Percentiles rank a stretch among this genome's conserved stretches.
phyloP scores from a whole-genome alignment of 768 basidiomycete genomes.

The Mrakia blollopis region DNA sequence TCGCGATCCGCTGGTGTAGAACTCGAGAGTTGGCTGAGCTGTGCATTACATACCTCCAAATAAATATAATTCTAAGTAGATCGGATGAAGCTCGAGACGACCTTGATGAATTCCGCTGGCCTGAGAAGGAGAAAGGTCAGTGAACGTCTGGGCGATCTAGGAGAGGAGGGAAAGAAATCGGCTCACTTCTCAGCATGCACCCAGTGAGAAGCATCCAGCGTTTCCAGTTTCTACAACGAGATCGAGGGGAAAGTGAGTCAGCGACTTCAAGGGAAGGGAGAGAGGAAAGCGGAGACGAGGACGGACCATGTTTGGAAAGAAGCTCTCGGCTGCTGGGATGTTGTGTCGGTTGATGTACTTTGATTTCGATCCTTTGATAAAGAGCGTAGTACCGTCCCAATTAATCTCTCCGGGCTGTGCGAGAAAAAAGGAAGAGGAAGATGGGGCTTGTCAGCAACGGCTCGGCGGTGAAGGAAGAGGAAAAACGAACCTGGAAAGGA shows the following conservation, averaged over 20 bases:
- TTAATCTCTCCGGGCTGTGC: constrained; percentile 44
- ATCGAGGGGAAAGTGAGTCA: neutral
- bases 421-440: neutral
- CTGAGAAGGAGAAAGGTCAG: neutral
- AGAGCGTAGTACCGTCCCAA: constrained; percentile 54
- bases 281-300: neutral
- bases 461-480: neutral
- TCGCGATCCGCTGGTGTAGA: too few relatives aligned
- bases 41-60: too few relatives aligned
- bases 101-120: constrained; percentile 47
- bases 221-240: constrained; percentile 48
- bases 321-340: constrained; percentile 55
- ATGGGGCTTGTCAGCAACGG: neutral
- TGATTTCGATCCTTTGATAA: constrained; percentile 75
- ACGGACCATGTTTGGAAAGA: constrained; percentile 63
- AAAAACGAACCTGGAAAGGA: constrained; percentile 53
- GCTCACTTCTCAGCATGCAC: constrained; percentile 73
- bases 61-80: too few relatives aligned
- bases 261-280: neutral
- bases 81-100: constrained; percentile 36
- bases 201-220: constrained; percentile 79
- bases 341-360: constrained; percentile 74
- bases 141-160: neutral
- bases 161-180: neutral
- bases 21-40: too few relatives aligned